Evolutionary conservation across 2,329 filamentous ascomycete species (phyloP).

Genomic region (Cephalotrichum gorgonifer): DNA sequence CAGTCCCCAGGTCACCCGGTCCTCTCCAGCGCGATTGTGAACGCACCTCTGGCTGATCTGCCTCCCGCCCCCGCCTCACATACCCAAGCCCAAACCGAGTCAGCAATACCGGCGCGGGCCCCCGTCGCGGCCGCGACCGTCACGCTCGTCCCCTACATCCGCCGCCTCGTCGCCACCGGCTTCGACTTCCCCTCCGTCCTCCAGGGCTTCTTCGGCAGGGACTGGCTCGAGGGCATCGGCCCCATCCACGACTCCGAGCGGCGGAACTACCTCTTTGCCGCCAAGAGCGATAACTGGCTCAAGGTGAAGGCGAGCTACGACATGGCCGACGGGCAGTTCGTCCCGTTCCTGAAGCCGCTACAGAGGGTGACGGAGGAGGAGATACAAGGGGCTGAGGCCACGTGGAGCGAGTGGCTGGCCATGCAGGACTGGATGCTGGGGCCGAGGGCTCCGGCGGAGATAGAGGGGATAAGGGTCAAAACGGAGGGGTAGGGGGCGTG

Average conservation of each 20-base stretch:
- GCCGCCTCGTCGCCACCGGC: constrained; percentile 80
- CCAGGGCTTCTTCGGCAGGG: constrained; percentile 93
- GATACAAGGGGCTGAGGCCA: constrained; percentile 69
- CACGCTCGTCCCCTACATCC: constrained; percentile 78
- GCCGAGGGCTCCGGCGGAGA: constrained; percentile 49
- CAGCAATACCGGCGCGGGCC: background rate
- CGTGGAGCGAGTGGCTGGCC: constrained; percentile 89
- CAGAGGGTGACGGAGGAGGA: constrained; percentile 67
- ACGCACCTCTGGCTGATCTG: constrained; percentile 12
- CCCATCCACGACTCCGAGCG: constrained; percentile 80
- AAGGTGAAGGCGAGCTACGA: constrained; percentile 87
- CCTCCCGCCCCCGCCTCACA: constrained; percentile 10
- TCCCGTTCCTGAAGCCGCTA: constrained; percentile 82
- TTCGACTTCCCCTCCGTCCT: constrained; percentile 82
- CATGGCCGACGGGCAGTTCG: constrained; percentile 68
- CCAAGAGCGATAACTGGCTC: constrained; percentile 85
- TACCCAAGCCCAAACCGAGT: background rate
- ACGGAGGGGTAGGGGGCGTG: background rate
- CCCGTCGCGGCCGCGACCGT: constrained; percentile 28
- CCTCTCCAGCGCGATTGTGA: constrained; percentile 20
- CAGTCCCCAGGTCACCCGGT: constrained; percentile 49
- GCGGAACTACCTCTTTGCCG: constrained; percentile 88
- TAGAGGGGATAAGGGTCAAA: background rate
- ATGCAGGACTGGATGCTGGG: constrained; percentile 99
- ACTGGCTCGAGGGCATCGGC: constrained; percentile 73